Evolutionary conservation across 2,329 filamentous ascomycete species (phyloP).

Genomic region (Zarea fungicola): DNA sequence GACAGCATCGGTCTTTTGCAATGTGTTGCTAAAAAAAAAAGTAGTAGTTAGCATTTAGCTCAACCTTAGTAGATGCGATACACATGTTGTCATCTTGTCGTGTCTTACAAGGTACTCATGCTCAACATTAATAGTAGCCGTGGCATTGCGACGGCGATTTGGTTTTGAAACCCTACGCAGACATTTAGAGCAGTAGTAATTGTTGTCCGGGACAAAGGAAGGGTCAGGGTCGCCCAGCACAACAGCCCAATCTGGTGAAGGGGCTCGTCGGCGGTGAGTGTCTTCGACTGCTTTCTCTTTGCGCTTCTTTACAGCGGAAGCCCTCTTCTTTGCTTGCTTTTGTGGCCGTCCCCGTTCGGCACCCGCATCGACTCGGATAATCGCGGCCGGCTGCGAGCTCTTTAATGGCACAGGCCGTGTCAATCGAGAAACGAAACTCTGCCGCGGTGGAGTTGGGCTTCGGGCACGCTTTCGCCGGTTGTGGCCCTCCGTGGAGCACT

Average conservation of each 20-base stretch:
- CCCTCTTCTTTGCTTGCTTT: background rate
- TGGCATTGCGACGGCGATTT: conserved; percentile 17
- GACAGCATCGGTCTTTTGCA: conserved; percentile 20
- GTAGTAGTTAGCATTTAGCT: too few species aligned
- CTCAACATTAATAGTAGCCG: conserved; percentile 12
- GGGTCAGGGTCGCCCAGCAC: conserved; percentile 20
- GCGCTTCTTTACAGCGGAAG: background rate
- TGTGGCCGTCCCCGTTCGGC: background rate
- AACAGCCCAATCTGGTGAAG: conserved; percentile 25
- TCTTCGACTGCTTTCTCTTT: background rate
- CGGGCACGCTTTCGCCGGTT: too few species aligned
- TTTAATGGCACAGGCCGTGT: too few species aligned
- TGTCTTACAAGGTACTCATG: conserved; percentile 20
- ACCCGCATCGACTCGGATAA: too few species aligned
- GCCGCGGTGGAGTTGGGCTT: too few species aligned
- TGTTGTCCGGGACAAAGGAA: conserved; percentile 21
- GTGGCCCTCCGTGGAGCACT: too few species aligned
- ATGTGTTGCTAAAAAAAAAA: conserved; percentile 20
- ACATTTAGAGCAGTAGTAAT: conserved; percentile 30
- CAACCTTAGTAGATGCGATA: background rate
- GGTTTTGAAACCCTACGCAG: conserved; percentile 25
- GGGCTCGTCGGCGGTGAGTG: background rate
- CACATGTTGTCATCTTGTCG: background rate
- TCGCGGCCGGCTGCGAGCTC: background rate
- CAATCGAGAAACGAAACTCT: too few species aligned